phyloP scores from a whole-genome alignment of 108 stramenopile genomes.

The Skeletonema potamos region DNA sequence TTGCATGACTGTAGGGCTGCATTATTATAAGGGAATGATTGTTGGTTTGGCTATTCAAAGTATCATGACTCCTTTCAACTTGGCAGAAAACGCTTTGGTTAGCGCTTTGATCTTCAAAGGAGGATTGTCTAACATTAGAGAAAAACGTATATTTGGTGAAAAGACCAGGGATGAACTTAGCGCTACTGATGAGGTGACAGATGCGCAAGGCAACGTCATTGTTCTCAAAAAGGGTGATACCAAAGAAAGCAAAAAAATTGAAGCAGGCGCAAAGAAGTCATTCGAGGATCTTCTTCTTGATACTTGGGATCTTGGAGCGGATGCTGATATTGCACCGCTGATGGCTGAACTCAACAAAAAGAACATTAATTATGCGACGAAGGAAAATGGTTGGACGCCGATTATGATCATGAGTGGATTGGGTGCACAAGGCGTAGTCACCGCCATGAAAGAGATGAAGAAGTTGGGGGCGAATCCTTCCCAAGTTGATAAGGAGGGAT shows the following conservation, averaged over 20 bases:
- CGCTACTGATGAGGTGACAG: slow-evolving; percentile 65
- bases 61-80: slow-evolving; percentile 82
- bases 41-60: slow-evolving; percentile 86
- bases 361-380: slow-evolving; percentile 75
- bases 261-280: background rate
- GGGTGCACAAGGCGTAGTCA: slow-evolving; percentile 48
- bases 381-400: slow-evolving; percentile 85
- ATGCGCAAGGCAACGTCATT: slow-evolving; percentile 62
- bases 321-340: slow-evolving; percentile 70
- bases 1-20: slow-evolving; percentile 79
- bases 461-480: slow-evolving; percentile 76
- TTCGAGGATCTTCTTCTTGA: slow-evolving; percentile 84
- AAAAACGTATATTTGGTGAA: slow-evolving; percentile 75
- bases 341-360: slow-evolving; percentile 61
- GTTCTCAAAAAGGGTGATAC: slow-evolving; percentile 35
- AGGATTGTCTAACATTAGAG: slow-evolving; percentile 39
- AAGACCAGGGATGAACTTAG: slow-evolving; percentile 64
- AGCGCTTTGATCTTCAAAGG: slow-evolving; percentile 60
- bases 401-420: slow-evolving; percentile 84
- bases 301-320: slow-evolving; percentile 85
- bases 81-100: slow-evolving; percentile 71
- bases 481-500: slow-evolving; percentile 75
- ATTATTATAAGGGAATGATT: slow-evolving; percentile 88
- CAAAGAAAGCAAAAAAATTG: slow-evolving; percentile 3
- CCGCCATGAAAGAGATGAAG: slow-evolving; percentile 60